Evolutionary conservation across 2,329 filamentous ascomycete genomes (phyloP).

Genomic region (Pseudofabraea citricarpa): DNA sequence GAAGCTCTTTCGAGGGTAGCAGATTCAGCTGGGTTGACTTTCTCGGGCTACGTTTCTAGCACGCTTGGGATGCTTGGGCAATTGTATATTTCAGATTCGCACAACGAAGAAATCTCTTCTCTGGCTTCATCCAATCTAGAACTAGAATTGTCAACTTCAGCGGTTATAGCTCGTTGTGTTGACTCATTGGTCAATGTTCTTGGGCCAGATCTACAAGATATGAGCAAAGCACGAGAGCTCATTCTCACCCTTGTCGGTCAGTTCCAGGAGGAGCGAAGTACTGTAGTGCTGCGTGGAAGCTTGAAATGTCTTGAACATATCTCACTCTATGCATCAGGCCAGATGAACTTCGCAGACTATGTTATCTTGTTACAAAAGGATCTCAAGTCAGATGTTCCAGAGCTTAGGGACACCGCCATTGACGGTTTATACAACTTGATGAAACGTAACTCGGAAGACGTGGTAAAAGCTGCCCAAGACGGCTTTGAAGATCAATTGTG

Average conservation of each 20-base stretch:
- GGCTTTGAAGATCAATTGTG: slow-evolving; percentile 89
- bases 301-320: slow-evolving; percentile 85
- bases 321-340: slow-evolving; percentile 82
- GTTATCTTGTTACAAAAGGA: slow-evolving; percentile 77
- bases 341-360: slow-evolving; percentile 80
- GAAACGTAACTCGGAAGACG: slow-evolving; percentile 83
- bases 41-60: slow-evolving; percentile 83
- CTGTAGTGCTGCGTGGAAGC: slow-evolving; percentile 68
- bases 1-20: slow-evolving; percentile 83
- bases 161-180: slow-evolving; percentile 80
- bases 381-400: slow-evolving; percentile 62
- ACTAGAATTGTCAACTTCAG: slow-evolving; percentile 74
- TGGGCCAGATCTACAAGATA: slow-evolving; percentile 90
- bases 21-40: slow-evolving; percentile 88
- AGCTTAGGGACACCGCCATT: slow-evolving; percentile 74
- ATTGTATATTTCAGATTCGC: slow-evolving; percentile 85
- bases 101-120: slow-evolving; percentile 78
- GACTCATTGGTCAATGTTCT: slow-evolving; percentile 97
- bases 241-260: slow-evolving; percentile 82
- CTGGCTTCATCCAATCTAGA: slow-evolving; percentile 87
- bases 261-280: slow-evolving; percentile 71
- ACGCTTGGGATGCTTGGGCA: slow-evolving; percentile 92
- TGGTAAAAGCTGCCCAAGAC: slow-evolving; percentile 68
- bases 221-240: slow-evolving; percentile 84
- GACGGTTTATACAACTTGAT: slow-evolving; percentile 92